A percentile compares a stretch with the other conserved stretches of the same genome.
Evolutionary conservation across 2,329 filamentous ascomycete genomes (phyloP).

Genomic region (Alternaria ethzedia): DNA sequence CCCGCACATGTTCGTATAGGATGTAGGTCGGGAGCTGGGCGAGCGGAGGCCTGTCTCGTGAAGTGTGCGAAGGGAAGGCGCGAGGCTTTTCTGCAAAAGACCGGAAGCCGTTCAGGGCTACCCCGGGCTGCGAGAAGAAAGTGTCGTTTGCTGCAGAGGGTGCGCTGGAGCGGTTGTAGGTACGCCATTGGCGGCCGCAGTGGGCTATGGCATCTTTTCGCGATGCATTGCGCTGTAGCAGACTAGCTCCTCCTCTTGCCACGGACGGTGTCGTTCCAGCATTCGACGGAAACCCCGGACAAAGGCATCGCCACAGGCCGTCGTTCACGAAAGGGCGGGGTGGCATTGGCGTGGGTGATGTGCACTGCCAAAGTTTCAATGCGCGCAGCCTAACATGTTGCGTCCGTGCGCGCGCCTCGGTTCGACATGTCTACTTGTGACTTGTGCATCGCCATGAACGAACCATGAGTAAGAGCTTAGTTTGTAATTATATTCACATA

Average conservation of each 20-base stretch:
- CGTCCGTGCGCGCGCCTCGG: constrained; percentile 5
- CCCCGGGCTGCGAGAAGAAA: constrained; percentile 4
- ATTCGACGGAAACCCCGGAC: constrained; percentile 32
- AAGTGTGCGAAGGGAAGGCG: background rate
- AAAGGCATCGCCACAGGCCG: constrained; percentile 45
- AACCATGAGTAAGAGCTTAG: background rate
- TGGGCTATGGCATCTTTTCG: background rate
- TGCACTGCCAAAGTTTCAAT: constrained; percentile 4
- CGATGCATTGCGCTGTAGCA: background rate
- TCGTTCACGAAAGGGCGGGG: constrained; percentile 43
- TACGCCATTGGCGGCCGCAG: constrained; percentile 14
- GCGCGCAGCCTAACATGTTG: background rate
- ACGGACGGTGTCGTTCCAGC: background rate
- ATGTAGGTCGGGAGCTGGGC: constrained; percentile 32
- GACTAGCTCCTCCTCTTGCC: background rate
- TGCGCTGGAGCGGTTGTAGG: constrained; percentile 16
- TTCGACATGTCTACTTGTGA: background rate
- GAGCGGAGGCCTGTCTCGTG: constrained; percentile 20
- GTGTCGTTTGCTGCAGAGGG: constrained; percentile 6
- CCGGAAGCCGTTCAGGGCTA: constrained; percentile 3
- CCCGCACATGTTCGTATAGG: constrained; percentile 41
- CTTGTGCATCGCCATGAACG: background rate
- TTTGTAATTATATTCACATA: constrained; percentile 3
- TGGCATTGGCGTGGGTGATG: constrained; percentile 30
- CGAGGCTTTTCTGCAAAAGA: constrained; percentile 7